Base-by-base conservation (phyloP, 805 yeast genomes). In the Saccharomyces eubayanus region DNA sequence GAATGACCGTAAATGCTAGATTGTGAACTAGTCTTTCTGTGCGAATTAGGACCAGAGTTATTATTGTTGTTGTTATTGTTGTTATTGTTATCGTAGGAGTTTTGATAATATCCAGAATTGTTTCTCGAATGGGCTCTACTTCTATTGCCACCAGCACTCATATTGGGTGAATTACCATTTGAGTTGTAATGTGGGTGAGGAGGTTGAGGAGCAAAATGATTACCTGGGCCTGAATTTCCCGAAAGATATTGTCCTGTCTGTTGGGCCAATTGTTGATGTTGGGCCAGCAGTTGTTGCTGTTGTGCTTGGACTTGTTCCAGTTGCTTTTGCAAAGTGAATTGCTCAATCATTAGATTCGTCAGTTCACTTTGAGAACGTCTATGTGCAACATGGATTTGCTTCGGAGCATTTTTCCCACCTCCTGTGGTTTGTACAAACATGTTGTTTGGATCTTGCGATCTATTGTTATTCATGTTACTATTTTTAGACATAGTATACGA, bases 281-380 rank as follows among this genome's bases (percentile, higher is more conserved):
- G 66, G 20, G 64, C 62, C 31, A 66, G 68, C 48, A 90, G 78
- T 63, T 88, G 96, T 69, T 89, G 95, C 68, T 88, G 97, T 67
- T 91, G 97, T 24, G 86, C 91, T 68, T 90, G 96, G 2, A 89
- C 96, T 59, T 82, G 77, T 63, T 94, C 97, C 73, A 91, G 77
- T 68, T 92, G 97, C 62, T 92, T 90, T 71, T 94, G 97, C 55
- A 94, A 77, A 31, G 76, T 84, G 67, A 87, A 82, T 66, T 87
- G 95, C 71, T 92, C 98, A 63, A 89, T 77, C 96, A 92, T 92
- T 59, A 92, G 75, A 53, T 86, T 87, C 2, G 98, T 92, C 68
- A 94, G 77, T 69, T 94, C 99, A 61, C 91, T 83, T n/a, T 97
- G 97, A 2, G 97, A 87, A 56, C 96, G 80, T 65, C 98, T 81